phyloP scores from a whole-genome alignment of 768 basidiomycete species.

The Rhizopogon vesiculosus region DNA sequence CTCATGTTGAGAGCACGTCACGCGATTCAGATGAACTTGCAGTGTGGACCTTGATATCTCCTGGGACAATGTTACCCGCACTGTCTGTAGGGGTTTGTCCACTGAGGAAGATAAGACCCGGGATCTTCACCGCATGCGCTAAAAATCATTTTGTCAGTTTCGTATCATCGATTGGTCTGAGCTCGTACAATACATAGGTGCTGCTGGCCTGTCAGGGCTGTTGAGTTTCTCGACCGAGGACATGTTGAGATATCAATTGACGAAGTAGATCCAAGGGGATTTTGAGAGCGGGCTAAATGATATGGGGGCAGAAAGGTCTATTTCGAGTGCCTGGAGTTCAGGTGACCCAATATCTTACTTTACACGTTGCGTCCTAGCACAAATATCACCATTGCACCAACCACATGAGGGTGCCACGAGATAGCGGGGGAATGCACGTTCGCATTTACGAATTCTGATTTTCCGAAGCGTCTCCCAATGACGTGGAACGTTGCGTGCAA shows the following conservation, averaged over 20 bases:
- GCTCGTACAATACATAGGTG: conserved; percentile 10
- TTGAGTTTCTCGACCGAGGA: conserved; percentile 56
- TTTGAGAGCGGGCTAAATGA: not conserved
- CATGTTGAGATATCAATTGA: conserved; percentile 22
- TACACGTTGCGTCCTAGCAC: not conserved
- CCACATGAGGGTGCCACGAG: not conserved
- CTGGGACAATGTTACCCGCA: conserved; percentile 43
- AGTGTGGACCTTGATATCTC: conserved; percentile 58
- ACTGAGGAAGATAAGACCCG: conserved; percentile 57
- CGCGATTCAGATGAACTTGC: conserved; percentile 26
- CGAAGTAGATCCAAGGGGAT: not conserved
- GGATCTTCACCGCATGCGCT: conserved; percentile 56
- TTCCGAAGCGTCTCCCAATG: not conserved
- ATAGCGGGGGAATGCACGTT: not conserved
- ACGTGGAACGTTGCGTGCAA: not conserved
- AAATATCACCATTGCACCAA: not conserved
- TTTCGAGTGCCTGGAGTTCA: not conserved
- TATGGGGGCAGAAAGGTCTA: not conserved
- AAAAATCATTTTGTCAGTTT: not conserved
- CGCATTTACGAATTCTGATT: not conserved
- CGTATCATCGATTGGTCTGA: not conserved
- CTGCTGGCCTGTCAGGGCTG: conserved; percentile 36
- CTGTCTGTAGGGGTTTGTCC: conserved; percentile 53
- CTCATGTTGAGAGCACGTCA: not conserved
- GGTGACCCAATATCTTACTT: conserved; percentile 1